A percentile compares a stretch with the other conserved stretches of the same genome.
Evolutionary conservation across 1,284 basidiomycete genomes (phyloP).

Genomic region (Rhodotorula sp.): DNA sequence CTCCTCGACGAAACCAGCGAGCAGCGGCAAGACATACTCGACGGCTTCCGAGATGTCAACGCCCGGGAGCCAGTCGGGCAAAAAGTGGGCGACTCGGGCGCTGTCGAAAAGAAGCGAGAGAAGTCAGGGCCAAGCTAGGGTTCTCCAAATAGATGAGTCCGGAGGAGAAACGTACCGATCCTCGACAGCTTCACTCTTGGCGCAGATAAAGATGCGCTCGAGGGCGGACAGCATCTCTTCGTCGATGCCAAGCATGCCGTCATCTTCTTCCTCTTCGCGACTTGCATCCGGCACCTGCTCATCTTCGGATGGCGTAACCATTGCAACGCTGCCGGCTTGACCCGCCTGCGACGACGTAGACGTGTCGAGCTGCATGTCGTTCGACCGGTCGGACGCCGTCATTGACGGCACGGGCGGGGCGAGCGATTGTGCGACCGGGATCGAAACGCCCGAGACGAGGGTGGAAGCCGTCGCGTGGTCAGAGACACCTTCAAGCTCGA

Average conservation of each 20-base stretch:
- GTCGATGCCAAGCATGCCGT: constrained; percentile 43
- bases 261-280: background rate
- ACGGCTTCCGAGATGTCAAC: constrained; percentile 85
- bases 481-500: constrained; percentile 6
- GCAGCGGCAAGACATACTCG: constrained; percentile 88
- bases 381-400: background rate
- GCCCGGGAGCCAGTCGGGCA: constrained; percentile 70
- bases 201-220: constrained; percentile 92
- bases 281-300: background rate
- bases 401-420: background rate
- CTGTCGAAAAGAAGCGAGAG: constrained; percentile 46
- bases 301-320: background rate
- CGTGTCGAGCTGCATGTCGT: constrained; percentile 31
- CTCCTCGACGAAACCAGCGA: constrained; percentile 82
- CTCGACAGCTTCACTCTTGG: constrained; percentile 77
- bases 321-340: no score
- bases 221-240: constrained; percentile 73
- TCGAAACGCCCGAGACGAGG: background rate
- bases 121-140: background rate
- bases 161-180: constrained; percentile 57
- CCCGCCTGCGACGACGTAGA: background rate
- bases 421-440: background rate
- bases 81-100: constrained; percentile 76
- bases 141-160: no score
- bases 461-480: background rate